These are phyloP conservation scores for Sporisorium exsertum DNA, from an alignment of 1,284 basidiomycete species.

Conservation along the genomic window DNA sequence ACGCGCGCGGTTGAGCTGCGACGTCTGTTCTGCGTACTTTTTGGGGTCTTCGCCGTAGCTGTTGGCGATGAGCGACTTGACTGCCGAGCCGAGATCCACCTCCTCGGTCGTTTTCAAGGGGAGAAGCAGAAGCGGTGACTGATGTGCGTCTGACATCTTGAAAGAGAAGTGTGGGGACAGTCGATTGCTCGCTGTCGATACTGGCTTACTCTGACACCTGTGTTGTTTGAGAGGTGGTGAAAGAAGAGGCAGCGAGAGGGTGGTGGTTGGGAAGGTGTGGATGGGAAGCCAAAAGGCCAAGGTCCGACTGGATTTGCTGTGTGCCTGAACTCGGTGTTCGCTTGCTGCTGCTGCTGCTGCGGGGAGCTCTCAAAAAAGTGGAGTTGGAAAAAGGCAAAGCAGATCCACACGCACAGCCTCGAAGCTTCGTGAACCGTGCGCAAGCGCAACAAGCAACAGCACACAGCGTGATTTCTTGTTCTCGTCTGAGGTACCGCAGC, in stretches of 20 bases:
- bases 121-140: constrained; percentile 60
- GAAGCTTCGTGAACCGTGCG: constrained; percentile 6
- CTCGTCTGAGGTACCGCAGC: not conserved
- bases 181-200: not conserved
- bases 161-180: not conserved
- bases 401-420: constrained; percentile 1
- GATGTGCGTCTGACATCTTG: constrained; percentile 48
- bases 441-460: not conserved
- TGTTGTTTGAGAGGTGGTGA: not conserved
- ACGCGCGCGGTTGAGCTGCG: constrained; percentile 84
- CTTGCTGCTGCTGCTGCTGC: not conserved
- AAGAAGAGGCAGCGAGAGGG: not conserved
- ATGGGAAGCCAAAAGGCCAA: not conserved
- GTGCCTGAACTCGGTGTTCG: constrained; percentile 3
- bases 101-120: constrained; percentile 74
- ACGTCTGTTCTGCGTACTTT: constrained; percentile 84
- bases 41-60: constrained; percentile 95
- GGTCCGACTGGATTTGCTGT: not conserved
- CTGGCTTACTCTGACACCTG: not conserved
- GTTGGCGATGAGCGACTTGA: constrained; percentile 85
- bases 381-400: not conserved
- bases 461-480: constrained; percentile 1
- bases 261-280: not conserved
- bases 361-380: constrained; percentile 7
- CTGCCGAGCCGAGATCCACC: constrained; percentile 89